Evolutionary conservation across 2,329 filamentous ascomycete species (phyloP).

Genomic region (Zymoseptoria tritici): DNA sequence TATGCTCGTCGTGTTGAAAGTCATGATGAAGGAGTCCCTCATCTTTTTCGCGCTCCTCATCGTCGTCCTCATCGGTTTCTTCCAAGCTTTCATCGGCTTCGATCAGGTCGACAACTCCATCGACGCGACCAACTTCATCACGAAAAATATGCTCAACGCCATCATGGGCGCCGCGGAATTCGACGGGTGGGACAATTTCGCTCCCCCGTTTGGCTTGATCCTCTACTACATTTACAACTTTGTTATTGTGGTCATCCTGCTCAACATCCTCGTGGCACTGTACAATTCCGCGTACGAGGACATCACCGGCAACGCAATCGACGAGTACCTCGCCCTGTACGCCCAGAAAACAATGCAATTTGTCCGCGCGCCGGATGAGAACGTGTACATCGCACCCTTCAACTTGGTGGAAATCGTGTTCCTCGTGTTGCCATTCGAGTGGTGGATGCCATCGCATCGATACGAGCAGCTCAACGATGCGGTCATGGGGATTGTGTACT

Average conservation of each 20-base stretch:
- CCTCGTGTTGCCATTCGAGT: slow-evolving; percentile 76
- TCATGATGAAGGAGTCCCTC: slow-evolving; percentile 60
- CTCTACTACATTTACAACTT: slow-evolving; percentile 98
- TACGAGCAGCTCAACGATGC: slow-evolving; percentile 83
- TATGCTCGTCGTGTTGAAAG: slow-evolving; percentile 92
- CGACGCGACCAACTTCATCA: slow-evolving; percentile 60
- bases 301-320: slow-evolving; percentile 84
- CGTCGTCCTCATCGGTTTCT: slow-evolving; percentile 76
- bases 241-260: slow-evolving; percentile 86
- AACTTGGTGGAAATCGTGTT: slow-evolving; percentile 84
- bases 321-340: slow-evolving; percentile 92
- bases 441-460: slow-evolving; percentile 72
- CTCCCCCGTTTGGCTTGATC: slow-evolving; percentile 84
- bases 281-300: slow-evolving; percentile 97
- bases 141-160: slow-evolving; percentile 78
- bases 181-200: slow-evolving; percentile 78
- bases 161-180: slow-evolving; percentile 93
- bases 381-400: slow-evolving; percentile 93
- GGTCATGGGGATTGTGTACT: slow-evolving; percentile 82
- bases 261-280: slow-evolving; percentile 94
- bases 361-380: slow-evolving; percentile 92
- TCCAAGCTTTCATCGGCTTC: slow-evolving; percentile 90
- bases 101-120: slow-evolving; percentile 68
- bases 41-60: slow-evolving; percentile 92
- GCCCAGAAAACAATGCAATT: slow-evolving; percentile 94